Base-by-base conservation (phyloP, 2,329 filamentous ascomycete genomes). In the Pezicula radicicola region DNA sequence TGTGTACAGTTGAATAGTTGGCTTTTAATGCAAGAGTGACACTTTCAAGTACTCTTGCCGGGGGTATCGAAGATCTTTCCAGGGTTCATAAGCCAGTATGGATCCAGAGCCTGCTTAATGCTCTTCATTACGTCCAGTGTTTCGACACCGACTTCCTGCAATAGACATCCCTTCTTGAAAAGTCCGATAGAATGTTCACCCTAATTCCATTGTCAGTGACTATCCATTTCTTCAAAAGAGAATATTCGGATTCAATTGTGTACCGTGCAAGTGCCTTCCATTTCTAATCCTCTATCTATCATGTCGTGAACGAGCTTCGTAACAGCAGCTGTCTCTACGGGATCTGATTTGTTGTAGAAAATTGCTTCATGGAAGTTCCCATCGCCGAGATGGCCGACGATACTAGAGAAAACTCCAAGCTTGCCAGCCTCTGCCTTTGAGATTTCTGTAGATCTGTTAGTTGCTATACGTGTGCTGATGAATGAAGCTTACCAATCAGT, bases 341-440 rank as follows among this genome's bases (percentile, higher is more conserved):
- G 78, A 53, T 91, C 77, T 25, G 77, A 77, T n/a, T 81, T 81
- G 70, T 93, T 82, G 68, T 95, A 96, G 73, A 96, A 87, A 70
- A 97, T 92, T 64, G 86, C 89, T 67, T 91, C 86, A 68, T 96
- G 91, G 74, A 96, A 96, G 69, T 96, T 96, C 39, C 91, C 92
- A 65, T 96, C 91, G 8, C 92, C 91, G 50, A 96, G 85, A 64
- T 97, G 92, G 6, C 92, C 92, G 2, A 96, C 75, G 21, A 95
- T 88, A 60, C 85, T 90, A 1, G 90, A 89, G 66, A 96, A 95
- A 2, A 96, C 72, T 1, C 89, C 90, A 8, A 95, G 77, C 12
- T 89, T 83, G 61, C 91, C 87, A 76, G 94, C 84, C 63, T 95
- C 89, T 66, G 89, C 87, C 72, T 96, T 95, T 56, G 88, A 91